Evolutionary conservation across 148 eudicot species (phyloP).

Genomic region (Heliamphora exappendiculata): DNA sequence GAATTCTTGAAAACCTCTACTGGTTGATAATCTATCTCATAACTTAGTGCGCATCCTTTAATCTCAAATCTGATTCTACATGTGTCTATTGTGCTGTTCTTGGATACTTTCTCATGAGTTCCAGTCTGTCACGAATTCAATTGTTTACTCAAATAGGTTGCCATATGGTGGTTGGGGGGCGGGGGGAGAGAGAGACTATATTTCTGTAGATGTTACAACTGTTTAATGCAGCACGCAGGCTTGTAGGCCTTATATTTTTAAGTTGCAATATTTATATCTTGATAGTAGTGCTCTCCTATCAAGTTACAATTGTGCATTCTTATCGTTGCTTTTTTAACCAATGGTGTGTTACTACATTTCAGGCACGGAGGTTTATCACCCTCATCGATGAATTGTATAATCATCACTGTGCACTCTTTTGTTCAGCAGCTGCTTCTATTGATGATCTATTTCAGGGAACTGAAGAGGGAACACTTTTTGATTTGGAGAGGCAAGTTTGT

Average conservation of each 20-base stretch:
- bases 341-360: conserved; percentile 19
- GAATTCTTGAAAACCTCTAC: no score
- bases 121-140: neutral
- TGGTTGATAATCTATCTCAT: no score
- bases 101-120: neutral
- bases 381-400: conserved; percentile 90
- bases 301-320: neutral
- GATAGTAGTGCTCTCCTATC: neutral
- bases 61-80: no score
- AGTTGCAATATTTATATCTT: neutral
- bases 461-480: conserved; percentile 87
- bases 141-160: neutral
- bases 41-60: no score
- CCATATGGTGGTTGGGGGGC: no score
- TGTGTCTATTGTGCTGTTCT: neutral
- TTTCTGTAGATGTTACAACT: neutral
- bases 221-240: neutral
- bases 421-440: conserved; percentile 72
- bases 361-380: conserved; percentile 97
- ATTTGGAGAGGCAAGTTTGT: conserved; percentile 73
- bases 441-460: conserved; percentile 96
- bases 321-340: neutral
- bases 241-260: neutral
- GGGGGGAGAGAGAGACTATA: neutral
- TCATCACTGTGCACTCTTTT: conserved; percentile 75